Percentiles rank a stretch among this genome's conserved stretches.
phyloP scores from a whole-genome alignment of 2,329 filamentous ascomycete genomes.

The Aaosphaeria arxii region DNA sequence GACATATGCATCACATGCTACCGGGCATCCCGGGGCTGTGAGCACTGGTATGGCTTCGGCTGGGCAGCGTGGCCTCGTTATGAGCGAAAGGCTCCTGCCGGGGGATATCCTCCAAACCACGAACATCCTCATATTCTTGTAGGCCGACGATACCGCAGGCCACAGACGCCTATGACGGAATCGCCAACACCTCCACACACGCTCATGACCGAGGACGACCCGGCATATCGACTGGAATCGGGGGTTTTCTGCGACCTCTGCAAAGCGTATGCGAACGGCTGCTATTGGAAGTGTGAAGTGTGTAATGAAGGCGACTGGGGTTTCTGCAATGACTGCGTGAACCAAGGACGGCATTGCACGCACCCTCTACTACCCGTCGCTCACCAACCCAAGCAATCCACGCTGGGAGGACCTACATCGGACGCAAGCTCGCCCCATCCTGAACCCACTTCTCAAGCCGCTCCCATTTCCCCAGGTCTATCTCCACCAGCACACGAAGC shows the following conservation, averaged over 20 bases:
- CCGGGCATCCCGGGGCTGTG: conserved; percentile 70
- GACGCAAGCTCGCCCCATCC: conserved; percentile 7
- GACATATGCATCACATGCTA: conserved; percentile 83
- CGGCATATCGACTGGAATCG: conserved; percentile 64
- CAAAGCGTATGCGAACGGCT: conserved; percentile 69
- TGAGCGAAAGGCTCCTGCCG: conserved; percentile 44
- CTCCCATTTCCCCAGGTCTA: conserved; percentile 17
- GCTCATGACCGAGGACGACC: conserved; percentile 62
- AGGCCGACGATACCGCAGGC: conserved; percentile 43
- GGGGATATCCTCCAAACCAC: conserved; percentile 38
- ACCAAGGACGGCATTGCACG: conserved; percentile 75
- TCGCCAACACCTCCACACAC: conserved; percentile 16
- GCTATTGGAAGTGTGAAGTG: conserved; percentile 82
- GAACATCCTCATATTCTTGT: conserved; percentile 54
- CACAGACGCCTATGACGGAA: conserved; percentile 19
- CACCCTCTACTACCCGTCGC: conserved; percentile 77
- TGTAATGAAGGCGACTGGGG: conserved; percentile 96
- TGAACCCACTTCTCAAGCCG: conserved; percentile 12
- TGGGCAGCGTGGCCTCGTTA: conserved; percentile 67
- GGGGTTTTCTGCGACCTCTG: conserved; percentile 85
- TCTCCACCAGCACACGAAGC: conserved; percentile 20
- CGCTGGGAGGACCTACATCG: conserved; percentile 3
- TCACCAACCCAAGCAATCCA: conserved; percentile 47
- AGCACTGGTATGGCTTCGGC: conserved; percentile 87
- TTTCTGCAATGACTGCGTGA: conserved; percentile 85